These are phyloP conservation scores for Thalassiosira sp. DNA, from an alignment of 352 stramenopile genomes.

Conservation along the genomic window DNA sequence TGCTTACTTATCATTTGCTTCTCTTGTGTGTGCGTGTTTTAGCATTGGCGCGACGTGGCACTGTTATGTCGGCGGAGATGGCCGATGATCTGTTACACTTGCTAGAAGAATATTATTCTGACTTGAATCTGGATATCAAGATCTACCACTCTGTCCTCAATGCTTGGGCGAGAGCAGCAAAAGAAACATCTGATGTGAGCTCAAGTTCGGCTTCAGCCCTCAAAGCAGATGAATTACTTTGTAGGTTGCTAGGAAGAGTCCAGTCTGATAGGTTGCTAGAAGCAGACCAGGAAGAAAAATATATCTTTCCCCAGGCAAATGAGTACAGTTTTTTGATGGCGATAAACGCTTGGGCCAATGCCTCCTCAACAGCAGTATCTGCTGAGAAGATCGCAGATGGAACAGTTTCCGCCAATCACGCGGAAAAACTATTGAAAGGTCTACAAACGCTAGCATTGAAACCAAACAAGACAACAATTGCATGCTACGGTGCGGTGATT, in stretches of 20 bases:
- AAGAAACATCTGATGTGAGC: slow-evolving; percentile 22
- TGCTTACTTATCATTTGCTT: slow-evolving; percentile 5
- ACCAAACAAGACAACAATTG: slow-evolving; percentile 20
- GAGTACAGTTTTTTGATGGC: slow-evolving; percentile 46
- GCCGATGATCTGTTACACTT: slow-evolving; percentile 37
- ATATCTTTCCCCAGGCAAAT: slow-evolving; percentile 28
- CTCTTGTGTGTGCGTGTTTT: not conserved
- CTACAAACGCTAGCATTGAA: slow-evolving; percentile 43
- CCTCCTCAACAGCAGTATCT: slow-evolving; percentile 17
- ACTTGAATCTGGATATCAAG: slow-evolving; percentile 33
- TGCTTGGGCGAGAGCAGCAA: slow-evolving; percentile 36
- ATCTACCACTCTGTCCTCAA: slow-evolving; percentile 51
- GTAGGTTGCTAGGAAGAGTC: slow-evolving; percentile 17
- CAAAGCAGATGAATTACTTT: slow-evolving; percentile 27
- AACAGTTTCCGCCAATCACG: slow-evolving; percentile 37
- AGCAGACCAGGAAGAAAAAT: slow-evolving; percentile 15
- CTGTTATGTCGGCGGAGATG: slow-evolving; percentile 18
- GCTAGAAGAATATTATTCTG: slow-evolving; percentile 40
- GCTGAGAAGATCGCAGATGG: slow-evolving; percentile 18
- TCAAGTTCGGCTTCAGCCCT: slow-evolving; percentile 21
- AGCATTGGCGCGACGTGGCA: slow-evolving; percentile 37
- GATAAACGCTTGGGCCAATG: slow-evolving; percentile 46
- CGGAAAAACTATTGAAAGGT: slow-evolving; percentile 52
- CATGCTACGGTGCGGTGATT: slow-evolving; percentile 35
- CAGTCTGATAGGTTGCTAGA: slow-evolving; percentile 20